Percentiles rank a stretch among this genome's conserved stretches.
phyloP scores from a whole-genome alignment of 2,329 filamentous ascomycete species.

The Aspergillus glaucus region DNA sequence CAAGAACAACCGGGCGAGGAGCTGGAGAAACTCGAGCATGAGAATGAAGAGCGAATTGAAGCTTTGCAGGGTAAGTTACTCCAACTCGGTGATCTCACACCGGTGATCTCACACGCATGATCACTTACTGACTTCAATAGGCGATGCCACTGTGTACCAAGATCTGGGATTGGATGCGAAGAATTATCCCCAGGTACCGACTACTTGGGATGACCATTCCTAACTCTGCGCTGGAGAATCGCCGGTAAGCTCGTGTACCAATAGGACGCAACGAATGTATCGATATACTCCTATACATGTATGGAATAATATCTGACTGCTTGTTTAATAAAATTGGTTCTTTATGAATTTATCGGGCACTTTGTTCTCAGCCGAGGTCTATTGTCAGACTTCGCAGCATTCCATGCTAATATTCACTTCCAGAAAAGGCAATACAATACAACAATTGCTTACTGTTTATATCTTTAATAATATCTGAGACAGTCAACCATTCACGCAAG shows the following conservation, averaged over 20 bases:
- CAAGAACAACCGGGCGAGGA: constrained; percentile 64
- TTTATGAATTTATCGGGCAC: too few relatives aligned
- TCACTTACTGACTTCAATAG: constrained; percentile 23
- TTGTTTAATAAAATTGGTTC: too few relatives aligned
- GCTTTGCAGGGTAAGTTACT: constrained; percentile 45
- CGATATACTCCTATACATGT: too few relatives aligned
- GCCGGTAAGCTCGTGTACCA: background rate
- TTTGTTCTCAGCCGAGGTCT: too few relatives aligned
- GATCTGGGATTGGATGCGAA: constrained; percentile 54
- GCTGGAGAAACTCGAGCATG: constrained; percentile 66
- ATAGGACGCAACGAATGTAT: background rate
- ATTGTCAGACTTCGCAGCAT: too few relatives aligned
- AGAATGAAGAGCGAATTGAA: constrained; percentile 63
- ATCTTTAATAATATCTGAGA: too few relatives aligned
- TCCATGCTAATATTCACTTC: too few relatives aligned
- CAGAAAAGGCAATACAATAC: too few relatives aligned
- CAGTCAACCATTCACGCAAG: too few relatives aligned
- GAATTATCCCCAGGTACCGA: constrained; percentile 59
- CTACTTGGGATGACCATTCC: constrained; percentile 47
- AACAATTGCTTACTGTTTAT: too few relatives aligned
- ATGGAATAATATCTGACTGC: too few relatives aligned
- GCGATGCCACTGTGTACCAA: constrained; percentile 55
- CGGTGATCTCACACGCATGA: background rate
- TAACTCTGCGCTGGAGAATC: background rate
- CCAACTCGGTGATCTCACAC: background rate